Conservation (phyloP, 495 filamentous ascomycete genomes). For the Neurospora sp. region DNA sequence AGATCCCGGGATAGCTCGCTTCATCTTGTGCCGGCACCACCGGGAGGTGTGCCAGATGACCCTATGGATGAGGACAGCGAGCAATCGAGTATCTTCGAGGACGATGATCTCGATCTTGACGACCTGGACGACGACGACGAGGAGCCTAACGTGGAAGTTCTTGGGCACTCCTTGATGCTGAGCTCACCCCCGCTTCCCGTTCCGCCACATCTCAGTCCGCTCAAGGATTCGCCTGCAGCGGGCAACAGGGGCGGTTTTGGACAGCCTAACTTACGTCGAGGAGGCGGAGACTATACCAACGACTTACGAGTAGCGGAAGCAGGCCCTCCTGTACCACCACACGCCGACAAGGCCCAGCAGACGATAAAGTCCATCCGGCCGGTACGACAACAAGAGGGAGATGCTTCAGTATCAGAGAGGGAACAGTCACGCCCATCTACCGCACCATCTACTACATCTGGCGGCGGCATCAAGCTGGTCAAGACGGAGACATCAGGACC, state of each 20-base stretch:
- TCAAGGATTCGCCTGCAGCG: conserved; percentile 35
- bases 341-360: conserved; percentile 13
- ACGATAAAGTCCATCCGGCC: conserved; percentile 16
- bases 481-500: neutral
- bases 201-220: conserved; percentile 34
- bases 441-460: conserved; percentile 1
- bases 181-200: conserved; percentile 23
- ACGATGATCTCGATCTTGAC: conserved; percentile 40
- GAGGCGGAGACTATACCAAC: neutral
- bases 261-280: neutral
- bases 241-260: conserved; percentile 27
- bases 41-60: conserved; percentile 22
- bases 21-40: conserved; percentile 23
- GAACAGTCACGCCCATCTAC: neutral
- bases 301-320: neutral
- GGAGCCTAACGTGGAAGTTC: conserved; percentile 38
- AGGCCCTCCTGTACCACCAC: conserved; percentile 7
- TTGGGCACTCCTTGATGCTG: conserved; percentile 31
- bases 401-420: neutral
- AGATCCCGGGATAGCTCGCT: conserved; percentile 9
- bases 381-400: conserved; percentile 12
- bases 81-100: conserved; percentile 41
- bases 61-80: conserved; percentile 25
- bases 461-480: conserved; percentile 1
- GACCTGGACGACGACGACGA: conserved; percentile 39